Evolutionary conservation across 176 grass and related monocot genomes (phyloP).

Genomic region (Cocos nucifera): DNA sequence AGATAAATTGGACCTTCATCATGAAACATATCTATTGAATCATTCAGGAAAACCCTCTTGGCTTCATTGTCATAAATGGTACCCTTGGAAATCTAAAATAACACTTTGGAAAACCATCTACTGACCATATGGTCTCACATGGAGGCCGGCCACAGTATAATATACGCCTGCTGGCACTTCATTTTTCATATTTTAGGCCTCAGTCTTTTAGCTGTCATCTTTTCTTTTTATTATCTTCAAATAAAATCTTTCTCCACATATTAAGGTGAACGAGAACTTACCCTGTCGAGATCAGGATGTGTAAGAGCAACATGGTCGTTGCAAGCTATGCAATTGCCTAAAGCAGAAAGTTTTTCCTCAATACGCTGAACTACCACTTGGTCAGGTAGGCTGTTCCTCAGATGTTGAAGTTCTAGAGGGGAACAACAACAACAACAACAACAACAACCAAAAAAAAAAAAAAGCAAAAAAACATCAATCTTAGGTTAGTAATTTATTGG

Average conservation of each 20-base stretch:
- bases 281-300: slow-evolving; percentile 94
- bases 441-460: slow-evolving; percentile 5
- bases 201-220: no score
- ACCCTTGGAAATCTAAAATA: no score
- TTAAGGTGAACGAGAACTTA: slow-evolving; percentile 8
- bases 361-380: slow-evolving; percentile 89
- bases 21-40: no score
- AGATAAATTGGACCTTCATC: no score
- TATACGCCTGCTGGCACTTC: no score
- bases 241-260: background rate
- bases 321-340: slow-evolving; percentile 85
- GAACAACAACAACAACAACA: slow-evolving; percentile 7
- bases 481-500: background rate
- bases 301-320: slow-evolving; percentile 99
- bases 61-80: no score
- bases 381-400: slow-evolving; percentile 94
- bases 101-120: no score
- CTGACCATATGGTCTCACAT: no score
- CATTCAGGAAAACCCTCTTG: no score
- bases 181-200: no score
- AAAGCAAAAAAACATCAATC: background rate
- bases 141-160: no score
- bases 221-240: no score
- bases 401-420: slow-evolving; percentile 79
- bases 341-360: slow-evolving; percentile 74